Evolutionary conservation across 163 green algal species (phyloP).

Genomic region (Scenedesmus sp.): DNA sequence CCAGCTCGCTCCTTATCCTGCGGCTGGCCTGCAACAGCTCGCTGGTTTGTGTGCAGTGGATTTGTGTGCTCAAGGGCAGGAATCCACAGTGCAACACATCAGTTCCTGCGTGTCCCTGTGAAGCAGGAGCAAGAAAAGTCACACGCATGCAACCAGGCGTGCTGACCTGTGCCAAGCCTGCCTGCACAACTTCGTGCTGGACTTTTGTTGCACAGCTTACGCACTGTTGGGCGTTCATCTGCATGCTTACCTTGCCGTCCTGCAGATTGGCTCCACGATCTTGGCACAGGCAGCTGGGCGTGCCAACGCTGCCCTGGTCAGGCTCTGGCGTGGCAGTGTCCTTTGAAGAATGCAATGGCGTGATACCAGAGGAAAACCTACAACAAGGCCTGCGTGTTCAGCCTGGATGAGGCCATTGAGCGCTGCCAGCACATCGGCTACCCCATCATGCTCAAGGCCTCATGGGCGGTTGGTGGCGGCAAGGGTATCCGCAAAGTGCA

Average conservation of each 20-base stretch:
- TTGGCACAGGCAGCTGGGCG: slow-evolving; percentile 95
- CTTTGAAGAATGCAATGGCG: slow-evolving; percentile 65
- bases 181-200: too few relatives aligned
- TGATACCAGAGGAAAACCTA: slow-evolving; percentile 82
- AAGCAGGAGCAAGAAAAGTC: too few relatives aligned
- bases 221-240: background rate
- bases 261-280: slow-evolving; percentile 92
- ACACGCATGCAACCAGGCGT: too few relatives aligned
- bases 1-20: too few relatives aligned
- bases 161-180: too few relatives aligned
- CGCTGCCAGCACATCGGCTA: slow-evolving; percentile 88
- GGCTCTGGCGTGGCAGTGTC: slow-evolving; percentile 83
- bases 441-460: slow-evolving; percentile 98
- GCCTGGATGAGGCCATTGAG: slow-evolving; percentile 84
- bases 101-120: background rate
- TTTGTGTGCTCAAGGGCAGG: too few relatives aligned
- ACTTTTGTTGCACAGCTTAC: too few relatives aligned
- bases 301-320: slow-evolving; percentile 96
- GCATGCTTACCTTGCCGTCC: background rate
- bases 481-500: slow-evolving; percentile 97
- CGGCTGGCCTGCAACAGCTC: too few relatives aligned
- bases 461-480: slow-evolving; percentile 96
- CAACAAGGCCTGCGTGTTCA: slow-evolving; percentile 84
- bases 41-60: too few relatives aligned
- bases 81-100: background rate